Base-by-base conservation (phyloP, 1,284 basidiomycete species). In the Neonothopanus nambi region DNA sequence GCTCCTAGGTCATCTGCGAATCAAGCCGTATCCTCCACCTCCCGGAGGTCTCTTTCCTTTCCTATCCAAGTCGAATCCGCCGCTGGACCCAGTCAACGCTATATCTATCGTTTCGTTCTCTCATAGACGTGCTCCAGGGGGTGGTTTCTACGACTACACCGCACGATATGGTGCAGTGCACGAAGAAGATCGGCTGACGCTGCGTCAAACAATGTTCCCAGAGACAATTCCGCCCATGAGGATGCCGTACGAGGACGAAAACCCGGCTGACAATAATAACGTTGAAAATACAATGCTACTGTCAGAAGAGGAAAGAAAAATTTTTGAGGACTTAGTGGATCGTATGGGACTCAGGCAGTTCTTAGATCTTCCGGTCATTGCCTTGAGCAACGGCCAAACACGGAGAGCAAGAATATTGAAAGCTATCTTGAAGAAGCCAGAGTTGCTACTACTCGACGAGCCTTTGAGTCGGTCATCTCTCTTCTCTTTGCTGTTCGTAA, bases 381-480 rank as follows among this genome's bases (percentile, higher is more conserved):
- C 90, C 0, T 69, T 98, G 47, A 93, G 89, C 58, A 96, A 96
- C 61, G 96, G 96, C 0, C 96, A 99, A 74, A 97, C 89, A 18
- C 72, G 96, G 35, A 74, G 93, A 21, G 94, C 94, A 3, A 76
- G 95, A 46, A 91, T 99, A 42, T 76, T 91, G 2, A 84, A 85
- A 59, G 91, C 92, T 0, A 69, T 98, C 8, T 69, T 98, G 38
- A 49, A 44, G 37, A 57, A 47, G 15, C 74, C 72, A 15, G 74
- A 79, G 38, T 91, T 93, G 0, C 78, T 85, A 55, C 60, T 97
- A 44, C 74, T 97, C 12, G 93, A 96, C 59, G 94, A 96, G 65
- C 93, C 94, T 1, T 71, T 93, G 35, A 87, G 88, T 86, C 65
- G 52, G 79, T 77, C 0, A n/a, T 44, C 45, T 3, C 33, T 57